These are phyloP conservation scores for Aureobasidium melanogenum DNA, from an alignment of 2,329 filamentous ascomycete genomes.

Conservation along the genomic window DNA sequence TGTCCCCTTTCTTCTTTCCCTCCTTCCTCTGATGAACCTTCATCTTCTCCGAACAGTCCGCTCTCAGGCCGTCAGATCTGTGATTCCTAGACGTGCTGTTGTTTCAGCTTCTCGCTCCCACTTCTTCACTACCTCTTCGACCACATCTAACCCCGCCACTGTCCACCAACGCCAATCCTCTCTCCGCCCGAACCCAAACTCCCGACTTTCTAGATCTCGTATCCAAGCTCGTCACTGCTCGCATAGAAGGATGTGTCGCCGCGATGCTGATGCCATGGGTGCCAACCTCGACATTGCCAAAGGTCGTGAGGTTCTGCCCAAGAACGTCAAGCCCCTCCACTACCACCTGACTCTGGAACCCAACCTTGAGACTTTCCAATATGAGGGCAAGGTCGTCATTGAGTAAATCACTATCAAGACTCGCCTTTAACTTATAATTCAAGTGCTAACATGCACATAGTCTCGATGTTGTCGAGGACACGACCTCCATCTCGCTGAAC, in stretches of 20 bases:
- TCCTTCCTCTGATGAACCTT: slow-evolving; percentile 8
- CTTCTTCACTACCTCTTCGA: slow-evolving; percentile 2
- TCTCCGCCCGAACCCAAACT: not conserved
- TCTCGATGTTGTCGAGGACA: slow-evolving; percentile 76
- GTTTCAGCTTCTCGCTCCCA: not conserved
- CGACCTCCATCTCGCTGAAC: slow-evolving; percentile 78
- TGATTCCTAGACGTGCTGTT: slow-evolving; percentile 4
- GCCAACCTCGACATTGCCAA: slow-evolving; percentile 52
- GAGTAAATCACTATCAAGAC: slow-evolving; percentile 46
- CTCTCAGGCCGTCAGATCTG: slow-evolving; percentile 11
- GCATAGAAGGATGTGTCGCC: slow-evolving; percentile 67
- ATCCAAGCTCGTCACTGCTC: slow-evolving; percentile 54
- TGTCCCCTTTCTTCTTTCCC: not conserved
- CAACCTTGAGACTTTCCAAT: slow-evolving; percentile 79
- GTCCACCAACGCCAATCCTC: not conserved
- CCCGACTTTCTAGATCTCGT: not conserved
- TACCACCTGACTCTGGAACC: slow-evolving; percentile 90
- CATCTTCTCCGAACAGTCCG: slow-evolving; percentile 4
- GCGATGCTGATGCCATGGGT: slow-evolving; percentile 41
- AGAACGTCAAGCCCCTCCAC: slow-evolving; percentile 84
- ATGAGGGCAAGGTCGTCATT: slow-evolving; percentile 74
- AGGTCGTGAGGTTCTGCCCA: slow-evolving; percentile 76
- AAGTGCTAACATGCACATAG: slow-evolving; percentile 26
- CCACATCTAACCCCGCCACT: not conserved
- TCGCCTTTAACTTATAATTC: not conserved